Percentiles rank a stretch among this genome's conserved stretches.
phyloP scores from a whole-genome alignment of 2,329 filamentous ascomycete genomes.

The Ascocoryne sarcoides region DNA sequence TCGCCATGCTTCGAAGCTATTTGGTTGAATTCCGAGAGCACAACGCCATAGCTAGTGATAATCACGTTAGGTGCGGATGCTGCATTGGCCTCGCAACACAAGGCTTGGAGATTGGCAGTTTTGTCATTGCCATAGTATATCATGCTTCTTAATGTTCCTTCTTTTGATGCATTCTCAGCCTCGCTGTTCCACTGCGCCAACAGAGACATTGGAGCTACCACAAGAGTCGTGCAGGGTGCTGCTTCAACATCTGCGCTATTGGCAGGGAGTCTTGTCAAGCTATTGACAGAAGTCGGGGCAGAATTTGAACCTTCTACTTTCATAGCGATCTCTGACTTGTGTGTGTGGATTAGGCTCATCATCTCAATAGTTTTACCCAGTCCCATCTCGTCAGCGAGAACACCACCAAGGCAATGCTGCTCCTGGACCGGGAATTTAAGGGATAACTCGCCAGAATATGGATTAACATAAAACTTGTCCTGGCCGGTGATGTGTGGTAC shows the following conservation, averaged over 20 bases:
- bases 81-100: slow-evolving; percentile 70
- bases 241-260: slow-evolving; percentile 48
- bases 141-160: slow-evolving; percentile 72
- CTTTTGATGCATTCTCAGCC: slow-evolving; percentile 78
- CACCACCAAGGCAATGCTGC: slow-evolving; percentile 87
- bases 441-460: slow-evolving; percentile 90
- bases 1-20: slow-evolving; percentile 59
- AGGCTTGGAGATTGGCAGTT: slow-evolving; percentile 61
- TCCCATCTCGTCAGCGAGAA: slow-evolving; percentile 95
- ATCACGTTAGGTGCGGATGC: slow-evolving; percentile 76
- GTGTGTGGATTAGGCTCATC: slow-evolving; percentile 84
- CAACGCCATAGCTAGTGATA: slow-evolving; percentile 88
- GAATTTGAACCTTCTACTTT: slow-evolving; percentile 27
- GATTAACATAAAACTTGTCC: slow-evolving; percentile 84
- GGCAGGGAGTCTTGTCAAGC: slow-evolving; percentile 53
- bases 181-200: slow-evolving; percentile 97
- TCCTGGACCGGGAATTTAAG: slow-evolving; percentile 88
- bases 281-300: slow-evolving; percentile 39
- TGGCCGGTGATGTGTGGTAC: slow-evolving; percentile 58
- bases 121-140: slow-evolving; percentile 93
- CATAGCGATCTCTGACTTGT: slow-evolving; percentile 51
- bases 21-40: slow-evolving; percentile 81
- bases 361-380: slow-evolving; percentile 98
- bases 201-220: slow-evolving; percentile 94
- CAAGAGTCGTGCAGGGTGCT: slow-evolving; percentile 83